Evolutionary conservation across 2,329 filamentous ascomycete species (phyloP).

Genomic region (Aspergillus hortae): DNA sequence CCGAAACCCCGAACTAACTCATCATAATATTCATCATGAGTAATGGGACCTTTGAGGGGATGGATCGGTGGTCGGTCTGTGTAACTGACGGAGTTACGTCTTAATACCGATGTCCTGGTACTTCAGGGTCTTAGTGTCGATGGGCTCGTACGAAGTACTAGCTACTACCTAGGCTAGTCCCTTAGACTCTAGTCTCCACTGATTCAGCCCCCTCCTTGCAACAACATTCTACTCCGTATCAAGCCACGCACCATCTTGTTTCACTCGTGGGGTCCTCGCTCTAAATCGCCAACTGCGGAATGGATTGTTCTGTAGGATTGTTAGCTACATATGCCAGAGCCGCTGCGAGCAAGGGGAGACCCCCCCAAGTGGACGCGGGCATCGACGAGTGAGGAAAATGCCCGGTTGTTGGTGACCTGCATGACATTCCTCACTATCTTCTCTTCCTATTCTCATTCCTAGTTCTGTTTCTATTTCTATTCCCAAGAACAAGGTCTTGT

Average conservation of each 20-base stretch:
- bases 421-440: too few species aligned
- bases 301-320: neutral
- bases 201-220: constrained; percentile 8
- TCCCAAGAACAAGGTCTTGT: too few species aligned
- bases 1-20: neutral
- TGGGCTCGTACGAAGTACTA: neutral
- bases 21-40: neutral
- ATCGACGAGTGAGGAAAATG: too few species aligned
- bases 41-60: neutral
- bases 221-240: constrained; percentile 2
- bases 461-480: too few species aligned
- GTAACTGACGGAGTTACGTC: constrained; percentile 2
- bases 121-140: neutral
- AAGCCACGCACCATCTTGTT: constrained; percentile 7
- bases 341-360: too few species aligned
- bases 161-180: neutral
- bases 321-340: too few species aligned
- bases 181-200: neutral
- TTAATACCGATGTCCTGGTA: neutral
- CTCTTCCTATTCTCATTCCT: too few species aligned
- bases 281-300: neutral
- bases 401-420: too few species aligned
- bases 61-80: neutral
- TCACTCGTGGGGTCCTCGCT: neutral
- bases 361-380: too few species aligned